Conservation (phyloP, 2,329 filamentous ascomycete genomes). For the Cyanodermella asteris region DNA sequence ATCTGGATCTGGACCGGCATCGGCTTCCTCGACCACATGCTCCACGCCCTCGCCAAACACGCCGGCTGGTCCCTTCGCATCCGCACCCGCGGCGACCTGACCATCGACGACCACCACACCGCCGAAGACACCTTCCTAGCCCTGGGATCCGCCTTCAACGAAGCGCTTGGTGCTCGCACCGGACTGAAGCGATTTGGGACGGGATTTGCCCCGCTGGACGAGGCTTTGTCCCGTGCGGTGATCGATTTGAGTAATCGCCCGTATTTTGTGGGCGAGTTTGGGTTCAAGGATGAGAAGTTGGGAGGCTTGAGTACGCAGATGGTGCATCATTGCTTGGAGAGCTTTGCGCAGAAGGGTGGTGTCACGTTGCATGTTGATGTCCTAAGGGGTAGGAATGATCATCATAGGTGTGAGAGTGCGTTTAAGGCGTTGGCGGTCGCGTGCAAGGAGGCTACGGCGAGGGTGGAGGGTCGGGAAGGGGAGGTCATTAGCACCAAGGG, state of each 20-base stretch:
- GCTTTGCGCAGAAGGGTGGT: constrained; percentile 74
- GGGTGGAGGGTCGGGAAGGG: constrained; percentile 59
- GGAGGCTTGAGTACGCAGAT: constrained; percentile 88
- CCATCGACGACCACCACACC: constrained; percentile 98
- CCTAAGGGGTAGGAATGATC: constrained; percentile 76
- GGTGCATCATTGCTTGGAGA: constrained; percentile 87
- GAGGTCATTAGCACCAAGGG: constrained; percentile 95
- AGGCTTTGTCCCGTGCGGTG: constrained; percentile 80
- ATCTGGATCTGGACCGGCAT: constrained; percentile 85
- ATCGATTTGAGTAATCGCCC: constrained; percentile 89
- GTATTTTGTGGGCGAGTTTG: constrained; percentile 62
- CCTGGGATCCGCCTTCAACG: constrained; percentile 64
- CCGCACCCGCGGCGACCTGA: constrained; percentile 66
- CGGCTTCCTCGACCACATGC: constrained; percentile 96
- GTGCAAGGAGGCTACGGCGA: constrained; percentile 51
- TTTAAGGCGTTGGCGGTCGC: constrained; percentile 93
- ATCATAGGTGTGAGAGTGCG: constrained; percentile 86
- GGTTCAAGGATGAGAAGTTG: constrained; percentile 75
- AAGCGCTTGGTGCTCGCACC: constrained; percentile 52
- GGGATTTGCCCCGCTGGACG: constrained; percentile 84
- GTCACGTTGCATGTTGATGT: constrained; percentile 93
- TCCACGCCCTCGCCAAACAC: constrained; percentile 91
- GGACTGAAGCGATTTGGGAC: constrained; percentile 80
- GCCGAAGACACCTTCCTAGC: constrained; percentile 89
- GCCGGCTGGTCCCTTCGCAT: constrained; percentile 79